Evolutionary conservation across 139 green algal genomes (phyloP), one percentile per base, ranked within the genome.

Genomic region (Pleodorina starrii): DNA sequence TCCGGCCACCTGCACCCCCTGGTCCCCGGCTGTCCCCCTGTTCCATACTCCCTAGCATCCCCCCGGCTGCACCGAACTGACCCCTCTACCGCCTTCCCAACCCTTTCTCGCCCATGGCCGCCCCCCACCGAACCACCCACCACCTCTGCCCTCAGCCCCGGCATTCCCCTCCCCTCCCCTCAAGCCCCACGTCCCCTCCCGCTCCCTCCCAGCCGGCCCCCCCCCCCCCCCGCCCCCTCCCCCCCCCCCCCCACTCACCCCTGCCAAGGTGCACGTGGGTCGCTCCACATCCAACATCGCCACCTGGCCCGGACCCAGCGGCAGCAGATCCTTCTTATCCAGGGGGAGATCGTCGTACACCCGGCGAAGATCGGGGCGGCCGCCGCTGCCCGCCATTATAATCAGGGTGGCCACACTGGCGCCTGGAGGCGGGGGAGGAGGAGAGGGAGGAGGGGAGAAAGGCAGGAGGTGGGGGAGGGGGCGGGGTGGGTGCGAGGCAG

Each of bases 271-370:
- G 57, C 80, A 76, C 16, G 42, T 19, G 29, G 60, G 60, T 5
- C 29, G n/a, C 27, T 88, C 82, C 82, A 88, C 23, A 44, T 88
- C 68, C 63, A 88, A 44, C 66, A 69, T n/a, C 43, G n/a, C 57
- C 44, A 36, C 82, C 82, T 88, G 63, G 2, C 60, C 43, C 14
- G 11, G 29, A 0, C 32, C 82, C 42, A 88, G 66, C 19, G 82
- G 82, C 66, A 88, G 43, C n/a, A 88, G 82, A 43, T 1, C 63
- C 66, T 79, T 69, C 32, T 50, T 80, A 44, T 79, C 60, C 1
- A 57, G 46, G 23, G 66, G 82, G 63, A 88, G 82, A 5, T 71
- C 48, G n/a, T 69, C n/a, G 40, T 36, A 32, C 60, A 87, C 81
- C 81, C 77, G 42, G 59, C 17, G 7, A 40, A 87, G n/a, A 42